Base-by-base conservation (phyloP, 306 rosid species). In the Cicer cuneatum region DNA sequence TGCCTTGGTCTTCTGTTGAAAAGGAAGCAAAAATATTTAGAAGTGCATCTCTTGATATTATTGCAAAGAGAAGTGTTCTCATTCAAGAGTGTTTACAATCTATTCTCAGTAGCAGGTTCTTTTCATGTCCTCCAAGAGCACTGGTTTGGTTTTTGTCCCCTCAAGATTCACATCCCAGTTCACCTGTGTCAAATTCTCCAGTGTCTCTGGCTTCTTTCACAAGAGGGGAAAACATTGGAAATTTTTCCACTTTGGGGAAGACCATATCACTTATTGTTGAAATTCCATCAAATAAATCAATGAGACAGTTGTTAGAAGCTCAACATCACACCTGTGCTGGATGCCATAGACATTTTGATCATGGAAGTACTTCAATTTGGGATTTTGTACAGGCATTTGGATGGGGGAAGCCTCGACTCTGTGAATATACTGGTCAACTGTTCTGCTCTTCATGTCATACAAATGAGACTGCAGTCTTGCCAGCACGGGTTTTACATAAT, bases 341-440 rank as follows among this genome's bases (percentile, higher is more conserved):
- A 68, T 95, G 99, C 86, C 92, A 84, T 86, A 95, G 74, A 76
- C 88, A 90, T 87, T 90, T 95, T 83, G 92, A 89, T 86, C 90
- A 87, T 80, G 97, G 87, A 39, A 94, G 80, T 81, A 85, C 92
- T 35, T 65, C 79, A 81, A 86, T 95, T 74, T 45, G 74, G 86
- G 99, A 89, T 82, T 85, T 95, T 84, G 98, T 92, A 66, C 88
- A 86, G 85, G 85, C 93, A 54, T 87, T 95, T 52, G 98, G 99
- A 81, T 95, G 97, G 97, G 97, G 99, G 33, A 95, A 85, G 83
- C 96, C 98, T 80, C 90, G 96, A 80, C 87, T 89, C 52, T 95
- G 99, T 83, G 99, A 92, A 80, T 95, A 95, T 81, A 90, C 90
- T 59, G 82, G 93, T 80, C 98, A 95, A 78, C 74, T 95, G 81